These are phyloP conservation scores for Neurospora sp. DNA, from an alignment of 495 filamentous ascomycete genomes.

Conservation along the genomic window DNA sequence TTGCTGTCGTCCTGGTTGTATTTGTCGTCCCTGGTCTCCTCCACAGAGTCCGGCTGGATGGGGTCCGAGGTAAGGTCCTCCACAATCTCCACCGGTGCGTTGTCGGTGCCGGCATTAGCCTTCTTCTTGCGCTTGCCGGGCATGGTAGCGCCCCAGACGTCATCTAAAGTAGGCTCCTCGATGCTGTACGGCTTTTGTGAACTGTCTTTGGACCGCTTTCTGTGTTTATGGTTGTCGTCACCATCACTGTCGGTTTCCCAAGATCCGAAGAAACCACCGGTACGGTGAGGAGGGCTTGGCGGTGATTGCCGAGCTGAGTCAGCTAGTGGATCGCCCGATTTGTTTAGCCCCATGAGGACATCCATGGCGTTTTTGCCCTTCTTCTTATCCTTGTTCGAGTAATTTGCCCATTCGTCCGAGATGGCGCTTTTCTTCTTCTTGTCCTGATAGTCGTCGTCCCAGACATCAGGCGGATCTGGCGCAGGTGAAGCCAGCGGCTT, in stretches of 20 bases:
- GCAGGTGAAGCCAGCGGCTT: slow-evolving; percentile 11
- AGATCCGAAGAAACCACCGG: slow-evolving; percentile 24
- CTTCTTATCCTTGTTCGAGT: slow-evolving; percentile 19
- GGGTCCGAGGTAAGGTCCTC: slow-evolving; percentile 23
- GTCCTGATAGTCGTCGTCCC: slow-evolving; percentile 17
- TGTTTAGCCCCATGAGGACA: slow-evolving; percentile 25
- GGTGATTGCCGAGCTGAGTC: slow-evolving; percentile 15
- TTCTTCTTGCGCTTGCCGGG: slow-evolving; percentile 35
- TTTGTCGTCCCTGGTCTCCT: slow-evolving; percentile 30
- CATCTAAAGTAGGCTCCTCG: slow-evolving; percentile 31
- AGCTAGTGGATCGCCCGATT: slow-evolving; percentile 14
- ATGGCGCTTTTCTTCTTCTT: slow-evolving; percentile 20
- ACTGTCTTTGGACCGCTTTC: slow-evolving; percentile 8
- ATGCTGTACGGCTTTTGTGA: slow-evolving; percentile 33
- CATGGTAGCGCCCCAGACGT: slow-evolving; percentile 27
- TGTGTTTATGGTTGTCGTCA: slow-evolving; percentile 18
- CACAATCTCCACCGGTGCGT: slow-evolving; percentile 28
- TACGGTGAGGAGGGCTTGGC: neutral
- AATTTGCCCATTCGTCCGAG: slow-evolving; percentile 5
- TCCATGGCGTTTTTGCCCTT: slow-evolving; percentile 22
- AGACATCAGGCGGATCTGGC: slow-evolving; percentile 19
- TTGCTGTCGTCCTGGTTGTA: slow-evolving; percentile 29
- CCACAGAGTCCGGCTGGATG: slow-evolving; percentile 30
- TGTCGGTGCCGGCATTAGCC: slow-evolving; percentile 26
- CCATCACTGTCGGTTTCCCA: slow-evolving; percentile 25